A percentile compares a stretch with the other conserved stretches of the same genome.
Conservation (phyloP, 2,329 filamentous ascomycete genomes). For the Xylariaceae sp. region DNA sequence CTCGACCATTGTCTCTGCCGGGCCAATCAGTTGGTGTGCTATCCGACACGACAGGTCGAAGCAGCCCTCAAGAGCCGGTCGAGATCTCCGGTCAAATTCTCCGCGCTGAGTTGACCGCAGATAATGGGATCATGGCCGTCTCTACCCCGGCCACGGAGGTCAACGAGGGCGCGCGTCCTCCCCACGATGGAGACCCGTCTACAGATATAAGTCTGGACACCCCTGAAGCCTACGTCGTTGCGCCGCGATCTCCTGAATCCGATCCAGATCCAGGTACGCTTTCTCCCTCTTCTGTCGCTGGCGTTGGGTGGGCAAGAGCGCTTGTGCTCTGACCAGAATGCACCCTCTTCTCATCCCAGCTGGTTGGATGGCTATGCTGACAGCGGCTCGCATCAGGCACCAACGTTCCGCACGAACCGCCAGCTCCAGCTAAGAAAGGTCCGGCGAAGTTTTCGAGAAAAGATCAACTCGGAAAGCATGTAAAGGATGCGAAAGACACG, state of each 20-base stretch:
- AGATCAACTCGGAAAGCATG: slow-evolving; percentile 21
- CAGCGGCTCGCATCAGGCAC: slow-evolving; percentile 15
- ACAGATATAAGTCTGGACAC: slow-evolving; percentile 8
- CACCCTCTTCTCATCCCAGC: no score
- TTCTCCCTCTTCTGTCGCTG: no score
- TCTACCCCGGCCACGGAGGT: slow-evolving; percentile 17
- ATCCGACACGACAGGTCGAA: neutral
- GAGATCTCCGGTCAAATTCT: neutral
- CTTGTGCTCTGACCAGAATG: no score
- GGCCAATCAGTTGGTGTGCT: neutral
- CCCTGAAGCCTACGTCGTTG: slow-evolving; percentile 4
- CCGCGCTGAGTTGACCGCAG: slow-evolving; percentile 2
- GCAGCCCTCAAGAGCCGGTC: neutral
- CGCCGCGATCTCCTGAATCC: neutral
- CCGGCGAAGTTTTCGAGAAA: slow-evolving; percentile 20
- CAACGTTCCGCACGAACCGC: slow-evolving; percentile 15
- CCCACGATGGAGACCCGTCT: slow-evolving; percentile 9
- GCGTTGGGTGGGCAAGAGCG: no score
- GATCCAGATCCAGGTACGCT: neutral
- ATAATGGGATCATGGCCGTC: slow-evolving; percentile 27
- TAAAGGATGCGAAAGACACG: slow-evolving; percentile 19
- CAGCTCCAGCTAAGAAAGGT: slow-evolving; percentile 18
- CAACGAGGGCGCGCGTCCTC: slow-evolving; percentile 14
- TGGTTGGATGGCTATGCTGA: slow-evolving; percentile 4
- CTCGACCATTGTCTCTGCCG: no score